phyloP scores from a whole-genome alignment of 179 eudicot species.

The Beta lomatogona region DNA sequence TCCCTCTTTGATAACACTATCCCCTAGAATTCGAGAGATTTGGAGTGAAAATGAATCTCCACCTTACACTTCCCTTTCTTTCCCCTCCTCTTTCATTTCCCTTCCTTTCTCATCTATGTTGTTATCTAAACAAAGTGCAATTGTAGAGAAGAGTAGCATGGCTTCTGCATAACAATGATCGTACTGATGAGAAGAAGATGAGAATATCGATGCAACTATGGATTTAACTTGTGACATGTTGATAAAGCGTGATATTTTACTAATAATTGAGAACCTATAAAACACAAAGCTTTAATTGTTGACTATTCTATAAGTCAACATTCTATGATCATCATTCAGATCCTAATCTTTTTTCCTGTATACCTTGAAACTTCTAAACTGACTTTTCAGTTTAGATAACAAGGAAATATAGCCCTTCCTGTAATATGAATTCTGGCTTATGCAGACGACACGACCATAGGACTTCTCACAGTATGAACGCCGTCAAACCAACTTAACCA shows the following conservation, averaged over 20 bases:
- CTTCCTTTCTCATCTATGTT: too few species aligned
- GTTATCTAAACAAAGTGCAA: too few species aligned
- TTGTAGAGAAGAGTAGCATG: too few species aligned
- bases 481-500: constrained; percentile 72
- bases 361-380: not conserved
- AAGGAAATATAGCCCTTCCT: not conserved
- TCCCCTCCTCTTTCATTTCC: too few species aligned
- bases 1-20: too few species aligned
- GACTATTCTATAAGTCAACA: not conserved
- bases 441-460: constrained; percentile 52
- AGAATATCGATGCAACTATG: not conserved
- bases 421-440: constrained; percentile 19
- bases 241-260: not conserved
- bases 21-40: too few species aligned
- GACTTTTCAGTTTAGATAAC: not conserved
- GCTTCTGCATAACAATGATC: too few species aligned
- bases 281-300: not conserved
- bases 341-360: not conserved
- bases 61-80: too few species aligned
- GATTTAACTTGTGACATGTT: not conserved
- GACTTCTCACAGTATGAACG: constrained; percentile 58
- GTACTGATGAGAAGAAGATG: not conserved
- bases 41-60: too few species aligned
- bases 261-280: not conserved
- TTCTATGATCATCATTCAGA: not conserved